A percentile compares a stretch with the other conserved stretches of the same genome.
These are phyloP conservation scores for Leptographium galeiforme DNA, from an alignment of 2,329 filamentous ascomycete genomes.

Conservation along the genomic window DNA sequence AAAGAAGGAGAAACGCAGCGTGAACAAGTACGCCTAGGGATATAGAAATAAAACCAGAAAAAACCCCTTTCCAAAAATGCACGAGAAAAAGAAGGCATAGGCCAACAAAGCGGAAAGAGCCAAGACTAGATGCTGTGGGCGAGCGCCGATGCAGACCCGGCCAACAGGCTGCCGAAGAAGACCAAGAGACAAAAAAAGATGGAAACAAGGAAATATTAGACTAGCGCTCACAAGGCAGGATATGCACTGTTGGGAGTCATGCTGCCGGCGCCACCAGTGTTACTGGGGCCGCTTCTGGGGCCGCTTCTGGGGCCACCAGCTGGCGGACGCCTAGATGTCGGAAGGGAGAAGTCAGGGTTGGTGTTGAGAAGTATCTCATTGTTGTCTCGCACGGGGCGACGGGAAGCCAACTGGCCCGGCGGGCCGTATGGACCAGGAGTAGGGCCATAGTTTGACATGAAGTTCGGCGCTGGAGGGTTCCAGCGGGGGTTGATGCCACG, in stretches of 20 bases:
- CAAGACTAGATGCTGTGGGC: not conserved
- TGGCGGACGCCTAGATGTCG: slow-evolving; percentile 16
- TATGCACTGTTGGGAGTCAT: slow-evolving; percentile 43
- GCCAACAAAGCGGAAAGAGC: not conserved
- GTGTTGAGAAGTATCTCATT: slow-evolving; percentile 62
- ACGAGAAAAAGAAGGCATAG: not conserved
- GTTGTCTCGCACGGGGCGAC: slow-evolving; percentile 37
- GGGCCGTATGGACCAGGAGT: not conserved
- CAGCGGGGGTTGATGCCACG: slow-evolving; percentile 80
- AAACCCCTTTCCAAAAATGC: not conserved
- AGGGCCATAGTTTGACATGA: slow-evolving; percentile 26
- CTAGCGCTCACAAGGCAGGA: slow-evolving; percentile 18
- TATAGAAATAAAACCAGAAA: not conserved
- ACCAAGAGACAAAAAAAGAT: not conserved
- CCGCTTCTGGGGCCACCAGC: slow-evolving; percentile 6
- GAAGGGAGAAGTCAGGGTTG: slow-evolving; percentile 79
- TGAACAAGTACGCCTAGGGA: not conserved
- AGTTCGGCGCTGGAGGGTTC: slow-evolving; percentile 43
- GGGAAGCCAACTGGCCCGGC: slow-evolving; percentile 18
- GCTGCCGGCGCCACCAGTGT: slow-evolving; percentile 17
- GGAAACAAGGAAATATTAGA: not conserved
- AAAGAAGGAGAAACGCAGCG: not conserved
- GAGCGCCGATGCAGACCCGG: too few species aligned
- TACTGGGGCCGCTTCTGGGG: slow-evolving; percentile 9
- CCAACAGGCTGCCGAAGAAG: not conserved